phyloP scores from a whole-genome alignment of 345 rosid species.

The Barbarea vulgaris region DNA sequence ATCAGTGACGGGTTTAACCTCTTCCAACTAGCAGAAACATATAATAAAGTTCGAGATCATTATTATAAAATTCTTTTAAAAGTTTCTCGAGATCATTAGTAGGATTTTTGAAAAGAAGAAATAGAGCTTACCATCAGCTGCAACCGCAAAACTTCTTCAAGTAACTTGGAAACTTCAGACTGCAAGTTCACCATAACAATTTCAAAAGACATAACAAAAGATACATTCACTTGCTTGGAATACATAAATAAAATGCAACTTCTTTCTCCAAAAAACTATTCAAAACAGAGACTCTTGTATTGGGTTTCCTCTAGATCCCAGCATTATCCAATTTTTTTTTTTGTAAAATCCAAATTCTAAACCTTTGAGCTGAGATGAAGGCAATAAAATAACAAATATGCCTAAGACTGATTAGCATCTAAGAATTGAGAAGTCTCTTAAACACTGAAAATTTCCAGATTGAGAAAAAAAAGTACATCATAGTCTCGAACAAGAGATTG shows the following conservation, averaged over 20 bases:
- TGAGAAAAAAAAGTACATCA: conserved; percentile 45
- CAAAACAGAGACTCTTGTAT: not conserved
- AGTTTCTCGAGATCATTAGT: not conserved
- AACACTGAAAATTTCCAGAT: not conserved
- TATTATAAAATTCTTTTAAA: not conserved
- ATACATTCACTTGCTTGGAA: not conserved
- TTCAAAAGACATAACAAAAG: not conserved
- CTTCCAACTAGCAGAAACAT: conserved; percentile 54
- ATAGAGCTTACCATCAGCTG: conserved; percentile 37
- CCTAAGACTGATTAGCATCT: not conserved
- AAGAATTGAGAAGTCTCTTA: not conserved
- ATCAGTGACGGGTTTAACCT: conserved; percentile 39
- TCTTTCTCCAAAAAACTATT: not conserved
- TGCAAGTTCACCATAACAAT: conserved; percentile 22
- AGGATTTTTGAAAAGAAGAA: not conserved
- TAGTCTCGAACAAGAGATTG: conserved; percentile 70
- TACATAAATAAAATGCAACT: not conserved
- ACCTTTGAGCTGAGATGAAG: not conserved
- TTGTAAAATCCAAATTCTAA: not conserved
- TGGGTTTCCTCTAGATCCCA: not conserved
- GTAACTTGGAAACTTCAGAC: conserved; percentile 38
- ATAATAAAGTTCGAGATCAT: not conserved
- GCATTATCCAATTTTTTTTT: not conserved
- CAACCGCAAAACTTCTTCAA: conserved; percentile 36
- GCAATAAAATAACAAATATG: not conserved